Conservation (phyloP, 306 rosid species). For the Begonia masoniana region DNA sequence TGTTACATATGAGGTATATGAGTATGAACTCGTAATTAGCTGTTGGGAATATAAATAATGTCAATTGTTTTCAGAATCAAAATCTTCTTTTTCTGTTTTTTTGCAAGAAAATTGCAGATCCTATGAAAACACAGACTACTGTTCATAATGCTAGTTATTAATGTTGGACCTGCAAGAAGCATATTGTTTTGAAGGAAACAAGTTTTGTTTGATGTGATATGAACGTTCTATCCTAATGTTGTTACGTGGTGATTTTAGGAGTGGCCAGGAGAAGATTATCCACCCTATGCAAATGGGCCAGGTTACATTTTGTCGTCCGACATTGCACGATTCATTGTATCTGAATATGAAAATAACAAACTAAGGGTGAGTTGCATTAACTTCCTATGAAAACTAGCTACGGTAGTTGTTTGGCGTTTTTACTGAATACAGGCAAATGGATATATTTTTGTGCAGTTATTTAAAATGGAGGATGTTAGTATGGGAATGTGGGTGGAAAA, state of each 20-base stretch:
- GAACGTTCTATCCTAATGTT: not conserved
- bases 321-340: constrained; percentile 31
- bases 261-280: constrained; percentile 61
- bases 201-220: not conserved
- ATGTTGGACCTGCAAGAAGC: not conserved
- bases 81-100: not conserved
- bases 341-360: constrained; percentile 35
- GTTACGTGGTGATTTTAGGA: constrained; percentile 29
- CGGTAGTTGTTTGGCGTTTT: not conserved
- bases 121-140: not conserved
- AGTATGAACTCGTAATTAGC: constrained; percentile 2
- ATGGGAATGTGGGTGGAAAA: constrained; percentile 77
- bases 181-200: not conserved
- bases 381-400: not conserved
- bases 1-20: constrained; percentile 72
- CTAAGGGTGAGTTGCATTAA: constrained; percentile 30
- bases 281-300: constrained; percentile 73
- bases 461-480: constrained; percentile 79
- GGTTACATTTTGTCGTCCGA: constrained; percentile 55
- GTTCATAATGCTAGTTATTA: not conserved
- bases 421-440: not conserved
- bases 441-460: constrained; percentile 28
- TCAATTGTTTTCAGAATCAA: not conserved
- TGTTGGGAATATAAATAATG: not conserved
- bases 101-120: too few relatives aligned